Percentiles rank a stretch among this genome's conserved stretches.
Conservation (phyloP, 306 rosid species). For the Rosa lucieae region DNA sequence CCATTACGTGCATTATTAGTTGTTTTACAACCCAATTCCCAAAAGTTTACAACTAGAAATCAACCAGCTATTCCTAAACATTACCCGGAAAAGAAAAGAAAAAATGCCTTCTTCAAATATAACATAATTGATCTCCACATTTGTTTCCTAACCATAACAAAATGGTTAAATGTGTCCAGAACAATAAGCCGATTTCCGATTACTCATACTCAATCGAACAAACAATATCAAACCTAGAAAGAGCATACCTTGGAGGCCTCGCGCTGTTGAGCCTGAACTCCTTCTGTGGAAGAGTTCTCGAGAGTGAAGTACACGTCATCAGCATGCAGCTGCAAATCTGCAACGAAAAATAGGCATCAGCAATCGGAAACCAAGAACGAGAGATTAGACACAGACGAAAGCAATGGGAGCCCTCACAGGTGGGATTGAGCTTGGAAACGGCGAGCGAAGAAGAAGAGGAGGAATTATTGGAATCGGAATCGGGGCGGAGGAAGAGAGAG, state of each 20-base stretch:
- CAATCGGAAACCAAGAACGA: neutral
- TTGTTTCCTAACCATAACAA: neutral
- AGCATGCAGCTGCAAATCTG: slow-evolving; percentile 75
- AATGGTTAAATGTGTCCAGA: neutral
- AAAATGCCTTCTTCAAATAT: neutral
- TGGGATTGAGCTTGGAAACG: slow-evolving; percentile 58
- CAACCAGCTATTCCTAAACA: neutral
- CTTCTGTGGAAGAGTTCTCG: slow-evolving; percentile 49
- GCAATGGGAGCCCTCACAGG: slow-evolving; percentile 37
- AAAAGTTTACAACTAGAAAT: neutral
- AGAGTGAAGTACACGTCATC: slow-evolving; percentile 85
- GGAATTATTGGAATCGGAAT: slow-evolving; percentile 30
- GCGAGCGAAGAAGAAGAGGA: slow-evolving; percentile 37
- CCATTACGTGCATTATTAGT: neutral
- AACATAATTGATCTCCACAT: neutral
- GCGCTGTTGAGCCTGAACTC: slow-evolving; percentile 43
- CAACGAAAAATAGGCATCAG: slow-evolving; percentile 5
- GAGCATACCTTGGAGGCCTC: slow-evolving; percentile 50
- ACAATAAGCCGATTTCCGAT: neutral
- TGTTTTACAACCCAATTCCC: neutral
- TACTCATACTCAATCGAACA: neutral
- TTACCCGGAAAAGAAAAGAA: neutral
- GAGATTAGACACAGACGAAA: neutral
- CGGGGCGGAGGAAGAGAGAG: slow-evolving; percentile 59
- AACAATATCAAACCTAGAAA: neutral